These are phyloP conservation scores for Solanum appendiculatum DNA, from an alignment of 257 asterid genomes.

Conservation along the genomic window DNA sequence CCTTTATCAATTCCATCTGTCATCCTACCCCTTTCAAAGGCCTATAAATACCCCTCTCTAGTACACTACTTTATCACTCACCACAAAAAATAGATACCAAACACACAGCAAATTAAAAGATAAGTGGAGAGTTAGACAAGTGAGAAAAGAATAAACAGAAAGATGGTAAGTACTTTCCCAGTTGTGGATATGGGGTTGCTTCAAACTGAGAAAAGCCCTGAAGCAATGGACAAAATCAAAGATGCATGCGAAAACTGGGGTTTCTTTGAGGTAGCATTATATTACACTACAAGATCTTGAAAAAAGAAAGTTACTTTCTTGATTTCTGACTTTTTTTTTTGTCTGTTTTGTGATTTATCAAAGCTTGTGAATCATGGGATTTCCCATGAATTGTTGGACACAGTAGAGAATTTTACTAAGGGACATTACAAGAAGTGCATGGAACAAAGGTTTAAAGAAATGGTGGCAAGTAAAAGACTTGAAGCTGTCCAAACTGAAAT, in stretches of 20 bases:
- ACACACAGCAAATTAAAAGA: neutral
- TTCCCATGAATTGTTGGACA: constrained; percentile 44
- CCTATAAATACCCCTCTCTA: constrained; percentile 39
- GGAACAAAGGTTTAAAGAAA: constrained; percentile 58
- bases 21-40: neutral
- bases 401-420: constrained; percentile 48
- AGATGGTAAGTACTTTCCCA: constrained; percentile 45
- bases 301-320: neutral
- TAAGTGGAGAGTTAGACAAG: neutral
- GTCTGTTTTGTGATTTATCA: neutral
- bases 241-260: constrained; percentile 77
- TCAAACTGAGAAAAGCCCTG: constrained; percentile 47
- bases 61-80: neutral
- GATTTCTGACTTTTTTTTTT: neutral
- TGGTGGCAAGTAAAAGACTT: constrained; percentile 52
- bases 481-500: constrained; percentile 46
- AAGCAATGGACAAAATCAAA: constrained; percentile 42
- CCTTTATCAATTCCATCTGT: neutral
- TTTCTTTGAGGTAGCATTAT: constrained; percentile 53
- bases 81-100: neutral
- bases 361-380: constrained; percentile 59
- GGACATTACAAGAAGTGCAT: constrained; percentile 52
- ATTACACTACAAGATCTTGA: neutral
- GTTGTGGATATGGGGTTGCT: constrained; percentile 47
- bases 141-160: neutral